Base-by-base conservation (phyloP, 2,329 filamentous ascomycete genomes). In the Fusarium sp. region DNA sequence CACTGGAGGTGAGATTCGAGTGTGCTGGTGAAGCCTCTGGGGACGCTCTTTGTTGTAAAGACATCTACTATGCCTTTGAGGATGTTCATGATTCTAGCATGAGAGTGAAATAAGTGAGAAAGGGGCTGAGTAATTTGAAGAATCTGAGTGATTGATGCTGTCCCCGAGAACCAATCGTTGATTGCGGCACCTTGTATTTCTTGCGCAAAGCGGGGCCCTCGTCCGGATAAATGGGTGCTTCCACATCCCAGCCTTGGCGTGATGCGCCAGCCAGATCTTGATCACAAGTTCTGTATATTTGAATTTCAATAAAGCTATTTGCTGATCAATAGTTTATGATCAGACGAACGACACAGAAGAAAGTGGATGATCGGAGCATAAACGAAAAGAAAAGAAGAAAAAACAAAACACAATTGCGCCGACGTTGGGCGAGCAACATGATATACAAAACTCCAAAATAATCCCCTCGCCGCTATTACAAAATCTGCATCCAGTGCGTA, bases 51-150 rank as follows among this genome's bases (percentile, higher is more conserved):
- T 44, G 70, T 49, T 62, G 46, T 73, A 57, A 72, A 58, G 35
- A 55, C 66, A 46, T 73, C 69, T 29, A 73, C 31, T 27, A 73
- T 33, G 42, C 70, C 70, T 62, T 67, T 59, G 17, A 72, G 65
- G 49, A 67, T 56, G 42, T 67, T 73, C 70, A 72, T 72, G 66
- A 70, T 42, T 35, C 29, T 4, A 46, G 44, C 8, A 46, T 65
- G 36, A 51, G 10, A 51, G 10, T 51, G 27, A 31, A n/a, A 31
- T 10, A 31, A 20, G 46, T 10, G 7, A 51, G 46, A 51, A 51
- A 20, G 17, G 27, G 46, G 46, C 17, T 51, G 46, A 51, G 46
- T 51, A 31, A 31, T 51, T 51, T 51, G 17, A 29, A 51, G 46
- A 31, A 31, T 29, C 17, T 51, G 46, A 51, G 17, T 51, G 46